phyloP scores from a whole-genome alignment of 176 grass and related monocot genomes.

The Oropetium thomaeum region DNA sequence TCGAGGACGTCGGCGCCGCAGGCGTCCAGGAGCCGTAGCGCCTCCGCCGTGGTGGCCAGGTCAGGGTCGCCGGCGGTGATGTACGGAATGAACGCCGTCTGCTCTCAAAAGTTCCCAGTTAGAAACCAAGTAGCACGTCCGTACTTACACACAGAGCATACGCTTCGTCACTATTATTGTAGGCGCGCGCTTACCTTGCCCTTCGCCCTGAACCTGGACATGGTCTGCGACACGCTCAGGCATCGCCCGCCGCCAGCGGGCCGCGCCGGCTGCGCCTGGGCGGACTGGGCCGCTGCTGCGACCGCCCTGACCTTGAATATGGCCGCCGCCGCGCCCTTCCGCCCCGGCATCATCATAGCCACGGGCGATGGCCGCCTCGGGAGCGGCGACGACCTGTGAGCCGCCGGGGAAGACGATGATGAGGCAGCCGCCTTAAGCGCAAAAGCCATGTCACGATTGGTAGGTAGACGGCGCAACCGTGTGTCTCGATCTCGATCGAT shows the following conservation, averaged over 20 bases:
- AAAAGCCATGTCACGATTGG: constrained; percentile 11
- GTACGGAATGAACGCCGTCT: constrained; percentile 68
- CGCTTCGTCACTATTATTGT: no score
- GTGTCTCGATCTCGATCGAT: no score
- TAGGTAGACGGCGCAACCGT: no score
- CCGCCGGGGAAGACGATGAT: background rate
- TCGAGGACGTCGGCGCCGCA: constrained; percentile 78
- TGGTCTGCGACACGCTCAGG: constrained; percentile 30
- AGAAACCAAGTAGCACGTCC: background rate
- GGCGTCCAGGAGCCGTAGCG: constrained; percentile 59
- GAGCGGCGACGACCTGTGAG: background rate
- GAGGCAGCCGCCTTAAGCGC: background rate
- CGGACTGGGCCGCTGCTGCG: background rate
- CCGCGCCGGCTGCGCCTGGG: background rate
- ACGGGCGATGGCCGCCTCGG: background rate
- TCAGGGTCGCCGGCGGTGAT: constrained; percentile 91
- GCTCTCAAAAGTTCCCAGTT: background rate
- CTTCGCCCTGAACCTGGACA: constrained; percentile 22
- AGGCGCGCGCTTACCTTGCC: no score
- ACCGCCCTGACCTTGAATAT: background rate
- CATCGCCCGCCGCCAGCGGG: background rate
- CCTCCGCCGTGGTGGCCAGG: constrained; percentile 60
- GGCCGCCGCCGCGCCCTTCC: background rate
- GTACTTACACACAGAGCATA: background rate
- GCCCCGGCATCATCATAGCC: background rate